These are phyloP conservation scores for Phaeoacremonium minimum DNA, from an alignment of 2,329 filamentous ascomycete genomes.

Conservation along the genomic window DNA sequence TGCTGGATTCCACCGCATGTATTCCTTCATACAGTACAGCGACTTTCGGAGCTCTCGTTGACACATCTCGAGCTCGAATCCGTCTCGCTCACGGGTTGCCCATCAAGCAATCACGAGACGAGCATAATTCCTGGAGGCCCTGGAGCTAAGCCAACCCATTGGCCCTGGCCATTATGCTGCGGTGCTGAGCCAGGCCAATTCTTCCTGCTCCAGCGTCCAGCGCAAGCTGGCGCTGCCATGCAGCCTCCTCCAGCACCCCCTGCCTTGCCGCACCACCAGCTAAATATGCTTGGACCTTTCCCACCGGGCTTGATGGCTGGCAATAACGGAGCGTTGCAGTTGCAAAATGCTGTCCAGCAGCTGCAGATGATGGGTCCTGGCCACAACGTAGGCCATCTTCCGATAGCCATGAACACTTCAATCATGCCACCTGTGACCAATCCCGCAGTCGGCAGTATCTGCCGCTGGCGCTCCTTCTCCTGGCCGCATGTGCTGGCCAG, in stretches of 20 bases:
- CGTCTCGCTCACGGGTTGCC: conserved; percentile 56
- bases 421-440: not conserved
- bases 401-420: not conserved
- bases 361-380: not conserved
- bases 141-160: conserved; percentile 3
- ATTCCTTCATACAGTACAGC: conserved; percentile 44
- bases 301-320: too few relatives aligned
- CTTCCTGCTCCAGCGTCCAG: conserved; percentile 7
- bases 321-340: too few relatives aligned
- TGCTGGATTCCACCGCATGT: conserved; percentile 63
- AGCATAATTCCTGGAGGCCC: conserved; percentile 6
- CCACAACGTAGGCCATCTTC: not conserved
- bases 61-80: conserved; percentile 56
- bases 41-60: conserved; percentile 41
- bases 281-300: too few relatives aligned
- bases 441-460: too few relatives aligned
- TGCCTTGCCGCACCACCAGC: not conserved
- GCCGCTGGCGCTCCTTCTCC: conserved; percentile 23
- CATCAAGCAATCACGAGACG: conserved; percentile 13
- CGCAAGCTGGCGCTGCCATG: not conserved
- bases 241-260: not conserved
- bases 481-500: conserved; percentile 37
- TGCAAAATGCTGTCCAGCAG: not conserved
- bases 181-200: conserved; percentile 7
- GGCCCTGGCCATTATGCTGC: conserved; percentile 14